phyloP scores from a whole-genome alignment of 108 stramenopile genomes.

The Cyclotella atomus region DNA sequence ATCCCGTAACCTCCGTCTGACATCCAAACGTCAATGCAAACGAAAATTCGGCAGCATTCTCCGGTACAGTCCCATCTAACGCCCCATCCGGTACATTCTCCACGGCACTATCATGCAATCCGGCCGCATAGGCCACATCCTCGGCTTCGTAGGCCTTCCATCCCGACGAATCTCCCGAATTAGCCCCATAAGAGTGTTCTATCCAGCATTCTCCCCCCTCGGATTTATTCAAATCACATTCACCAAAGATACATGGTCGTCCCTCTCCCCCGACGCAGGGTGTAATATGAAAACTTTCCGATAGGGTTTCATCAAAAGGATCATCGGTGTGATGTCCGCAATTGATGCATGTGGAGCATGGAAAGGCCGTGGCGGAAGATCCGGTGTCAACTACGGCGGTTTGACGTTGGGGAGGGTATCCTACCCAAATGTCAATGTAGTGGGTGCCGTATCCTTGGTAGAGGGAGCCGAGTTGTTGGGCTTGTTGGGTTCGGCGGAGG shows the following conservation, averaged over 20 bases:
- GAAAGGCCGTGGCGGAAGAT: constrained; percentile 74
- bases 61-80: constrained; percentile 3
- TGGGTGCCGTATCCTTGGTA: constrained; percentile 61
- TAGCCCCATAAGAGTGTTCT: constrained; percentile 34
- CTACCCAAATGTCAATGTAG: constrained; percentile 76
- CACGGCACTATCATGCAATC: constrained; percentile 25
- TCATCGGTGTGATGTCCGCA: constrained; percentile 72
- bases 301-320: constrained; percentile 49
- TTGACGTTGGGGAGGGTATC: constrained; percentile 78
- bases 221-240: not conserved
- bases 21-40: constrained; percentile 93
- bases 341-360: constrained; percentile 60
- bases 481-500: constrained; percentile 8
- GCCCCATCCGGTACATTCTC: not conserved
- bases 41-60: constrained; percentile 7
- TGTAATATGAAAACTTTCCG: constrained; percentile 25
- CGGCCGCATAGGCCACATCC: constrained; percentile 44
- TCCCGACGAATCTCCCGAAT: no score
- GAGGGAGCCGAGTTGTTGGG: constrained; percentile 35
- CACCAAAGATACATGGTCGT: constrained; percentile 34
- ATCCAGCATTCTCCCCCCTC: constrained; percentile 20
- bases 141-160: constrained; percentile 45
- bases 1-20: constrained; percentile 70
- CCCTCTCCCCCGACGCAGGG: constrained; percentile 5
- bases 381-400: constrained; percentile 83